A percentile compares a stretch with the other conserved stretches of the same genome.
phyloP scores from a whole-genome alignment of 129 eudicot genomes.

The Flaveria linearis region DNA sequence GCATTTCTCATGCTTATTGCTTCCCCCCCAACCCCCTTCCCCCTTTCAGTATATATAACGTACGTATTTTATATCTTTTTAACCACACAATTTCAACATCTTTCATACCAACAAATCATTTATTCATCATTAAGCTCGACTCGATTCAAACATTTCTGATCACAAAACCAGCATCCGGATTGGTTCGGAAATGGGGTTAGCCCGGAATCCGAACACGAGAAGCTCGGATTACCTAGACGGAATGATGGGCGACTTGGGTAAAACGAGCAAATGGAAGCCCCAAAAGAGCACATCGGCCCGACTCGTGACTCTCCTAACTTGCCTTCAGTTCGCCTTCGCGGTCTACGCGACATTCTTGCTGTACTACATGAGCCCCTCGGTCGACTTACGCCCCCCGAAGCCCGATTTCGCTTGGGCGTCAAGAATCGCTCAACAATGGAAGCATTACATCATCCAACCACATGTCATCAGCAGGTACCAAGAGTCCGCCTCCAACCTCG shows the following conservation, averaged over 20 bases:
- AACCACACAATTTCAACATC: slow-evolving; percentile 30
- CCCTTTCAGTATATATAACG: slow-evolving; percentile 47
- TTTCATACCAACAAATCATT: slow-evolving; percentile 24
- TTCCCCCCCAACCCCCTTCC: slow-evolving; percentile 38
- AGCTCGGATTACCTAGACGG: slow-evolving; percentile 91
- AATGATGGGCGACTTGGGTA: slow-evolving; percentile 61
- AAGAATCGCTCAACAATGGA: slow-evolving; percentile 74
- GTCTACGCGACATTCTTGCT: slow-evolving; percentile 84
- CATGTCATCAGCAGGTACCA: slow-evolving; percentile 61
- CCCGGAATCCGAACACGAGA: slow-evolving; percentile 47
- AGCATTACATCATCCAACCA: slow-evolving; percentile 59
- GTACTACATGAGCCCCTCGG: slow-evolving; percentile 85
- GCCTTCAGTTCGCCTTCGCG: slow-evolving; percentile 84
- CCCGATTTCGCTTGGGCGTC: slow-evolving; percentile 95
- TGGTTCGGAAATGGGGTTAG: slow-evolving; percentile 47
- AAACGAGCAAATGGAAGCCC: slow-evolving; percentile 45
- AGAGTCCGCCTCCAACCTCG: slow-evolving; percentile 36
- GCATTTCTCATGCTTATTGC: slow-evolving; percentile 69
- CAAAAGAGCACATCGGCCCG: slow-evolving; percentile 57
- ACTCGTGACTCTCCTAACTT: slow-evolving; percentile 71
- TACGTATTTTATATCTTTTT: slow-evolving; percentile 26
- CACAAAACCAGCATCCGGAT: neutral
- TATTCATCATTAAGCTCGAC: neutral
- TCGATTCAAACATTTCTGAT: neutral
- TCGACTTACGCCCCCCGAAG: slow-evolving; percentile 60